phyloP scores from a whole-genome alignment of 805 yeast genomes.

The Saturnispora quitensis region DNA sequence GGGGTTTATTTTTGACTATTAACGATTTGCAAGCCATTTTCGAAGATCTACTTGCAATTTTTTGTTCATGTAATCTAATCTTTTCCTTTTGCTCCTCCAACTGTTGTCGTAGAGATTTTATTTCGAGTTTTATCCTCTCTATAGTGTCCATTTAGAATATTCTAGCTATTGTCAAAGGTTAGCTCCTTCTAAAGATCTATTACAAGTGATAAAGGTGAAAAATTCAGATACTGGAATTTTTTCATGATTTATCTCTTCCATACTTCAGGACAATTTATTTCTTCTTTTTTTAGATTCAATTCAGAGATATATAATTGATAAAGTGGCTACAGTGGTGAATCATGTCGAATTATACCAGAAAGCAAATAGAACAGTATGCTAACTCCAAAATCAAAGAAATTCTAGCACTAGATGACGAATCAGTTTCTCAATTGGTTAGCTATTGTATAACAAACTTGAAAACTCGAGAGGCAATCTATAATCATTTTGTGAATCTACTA shows the following conservation, averaged over 20 bases:
- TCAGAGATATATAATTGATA: not conserved
- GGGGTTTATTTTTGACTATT: not conserved
- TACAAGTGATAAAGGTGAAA: not conserved
- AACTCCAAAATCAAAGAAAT: constrained; percentile 23
- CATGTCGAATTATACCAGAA: constrained; percentile 16
- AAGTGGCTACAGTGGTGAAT: not conserved
- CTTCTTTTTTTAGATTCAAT: no score
- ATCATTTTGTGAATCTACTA: constrained; percentile 45
- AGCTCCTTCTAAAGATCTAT: not conserved
- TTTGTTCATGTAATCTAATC: constrained; percentile 4
- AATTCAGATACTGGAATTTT: not conserved
- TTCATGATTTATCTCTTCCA: not conserved
- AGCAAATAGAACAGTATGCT: constrained; percentile 21
- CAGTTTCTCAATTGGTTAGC: constrained; percentile 45
- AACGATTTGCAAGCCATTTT: not conserved
- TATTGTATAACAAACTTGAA: constrained; percentile 38
- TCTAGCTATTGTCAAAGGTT: not conserved
- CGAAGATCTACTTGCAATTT: constrained; percentile 1
- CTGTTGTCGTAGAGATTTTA: constrained; percentile 12
- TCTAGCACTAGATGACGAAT: constrained; percentile 51
- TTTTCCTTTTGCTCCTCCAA: constrained; percentile 13
- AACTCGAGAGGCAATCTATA: constrained; percentile 38
- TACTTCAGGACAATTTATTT: not conserved
- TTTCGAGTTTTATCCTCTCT: constrained; percentile 15
- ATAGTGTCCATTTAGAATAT: not conserved